Conservation (phyloP, 2,329 filamentous ascomycete genomes). For the Cercospora beticola region DNA sequence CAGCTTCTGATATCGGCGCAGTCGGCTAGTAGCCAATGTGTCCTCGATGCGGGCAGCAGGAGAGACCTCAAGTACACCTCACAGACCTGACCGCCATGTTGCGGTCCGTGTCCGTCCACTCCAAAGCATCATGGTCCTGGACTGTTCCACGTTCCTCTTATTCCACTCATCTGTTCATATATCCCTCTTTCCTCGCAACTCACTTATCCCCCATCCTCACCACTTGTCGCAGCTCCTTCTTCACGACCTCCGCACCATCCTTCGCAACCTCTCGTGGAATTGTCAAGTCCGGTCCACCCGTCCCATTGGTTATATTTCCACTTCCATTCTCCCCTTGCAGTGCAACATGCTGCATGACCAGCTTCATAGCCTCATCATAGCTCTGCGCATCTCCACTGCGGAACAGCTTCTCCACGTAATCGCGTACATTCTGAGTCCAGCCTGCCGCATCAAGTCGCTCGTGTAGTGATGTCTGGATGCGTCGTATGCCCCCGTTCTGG, state of each 20-base stretch:
- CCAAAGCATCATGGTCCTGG: neutral
- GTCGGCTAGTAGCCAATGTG: neutral
- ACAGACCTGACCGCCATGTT: neutral
- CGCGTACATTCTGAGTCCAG: conserved; percentile 58
- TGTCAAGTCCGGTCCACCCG: conserved; percentile 27
- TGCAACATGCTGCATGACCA: conserved; percentile 49
- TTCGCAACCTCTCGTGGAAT: conserved; percentile 47
- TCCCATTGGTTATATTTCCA: conserved; percentile 21
- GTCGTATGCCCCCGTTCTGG: conserved; percentile 51
- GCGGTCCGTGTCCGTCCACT: neutral
- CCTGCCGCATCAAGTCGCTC: conserved; percentile 58
- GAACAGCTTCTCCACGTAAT: conserved; percentile 56
- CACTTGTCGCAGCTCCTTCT: conserved; percentile 44
- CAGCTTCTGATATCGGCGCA: neutral
- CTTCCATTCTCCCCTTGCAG: conserved; percentile 32
- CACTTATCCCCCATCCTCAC: conserved; percentile 28
- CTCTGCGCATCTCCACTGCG: conserved; percentile 58
- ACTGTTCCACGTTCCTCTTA: neutral
- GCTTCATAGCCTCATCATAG: conserved; percentile 56
- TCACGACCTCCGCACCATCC: conserved; percentile 54
- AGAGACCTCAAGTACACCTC: neutral
- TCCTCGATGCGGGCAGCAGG: neutral
- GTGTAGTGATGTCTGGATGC: conserved; percentile 56
- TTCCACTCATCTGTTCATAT: neutral
- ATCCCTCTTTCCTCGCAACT: neutral